Evolutionary conservation across 257 asterid species (phyloP).

Genomic region (Scutellaria baicalensis): DNA sequence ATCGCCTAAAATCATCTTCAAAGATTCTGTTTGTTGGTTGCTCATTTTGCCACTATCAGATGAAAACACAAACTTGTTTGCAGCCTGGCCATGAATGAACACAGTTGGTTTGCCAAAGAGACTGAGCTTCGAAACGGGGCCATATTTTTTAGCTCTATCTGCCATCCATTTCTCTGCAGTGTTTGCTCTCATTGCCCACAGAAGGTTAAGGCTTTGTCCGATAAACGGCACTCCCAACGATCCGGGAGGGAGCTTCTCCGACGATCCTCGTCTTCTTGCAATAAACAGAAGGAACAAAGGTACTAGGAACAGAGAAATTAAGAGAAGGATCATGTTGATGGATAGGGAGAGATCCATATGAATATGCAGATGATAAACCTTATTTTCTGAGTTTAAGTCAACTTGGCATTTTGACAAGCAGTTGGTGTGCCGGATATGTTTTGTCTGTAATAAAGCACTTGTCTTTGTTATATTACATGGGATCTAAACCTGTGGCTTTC

Average conservation of each 20-base stretch:
- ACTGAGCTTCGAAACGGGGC: conserved; percentile 54
- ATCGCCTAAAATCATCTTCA: conserved; percentile 55
- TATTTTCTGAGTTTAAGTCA: neutral
- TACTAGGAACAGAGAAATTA: conserved; percentile 25
- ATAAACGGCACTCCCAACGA: conserved; percentile 56
- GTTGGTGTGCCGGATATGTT: neutral
- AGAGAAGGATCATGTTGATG: conserved; percentile 21
- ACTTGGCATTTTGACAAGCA: neutral
- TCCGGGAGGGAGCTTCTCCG: conserved; percentile 50
- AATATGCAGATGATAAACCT: neutral
- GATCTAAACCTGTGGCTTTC: neutral
- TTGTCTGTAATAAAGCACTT: neutral
- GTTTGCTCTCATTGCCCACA: conserved; percentile 67
- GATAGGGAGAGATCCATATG: neutral
- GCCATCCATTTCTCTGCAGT: conserved; percentile 58
- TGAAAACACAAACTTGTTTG: conserved; percentile 59
- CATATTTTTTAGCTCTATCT: conserved; percentile 43
- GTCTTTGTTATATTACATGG: neutral
- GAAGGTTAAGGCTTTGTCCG: conserved; percentile 60
- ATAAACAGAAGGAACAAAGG: conserved; percentile 25
- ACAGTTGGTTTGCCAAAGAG: conserved; percentile 71
- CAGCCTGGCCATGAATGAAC: conserved; percentile 66
- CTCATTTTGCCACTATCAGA: conserved; percentile 32
- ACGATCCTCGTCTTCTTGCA: conserved; percentile 9
- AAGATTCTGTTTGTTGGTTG: conserved; percentile 48